Evolutionary conservation across 208 protist genomes (phyloP), one percentile per base, ranked within the genome.

Genomic region (Polymyxa betae): DNA sequence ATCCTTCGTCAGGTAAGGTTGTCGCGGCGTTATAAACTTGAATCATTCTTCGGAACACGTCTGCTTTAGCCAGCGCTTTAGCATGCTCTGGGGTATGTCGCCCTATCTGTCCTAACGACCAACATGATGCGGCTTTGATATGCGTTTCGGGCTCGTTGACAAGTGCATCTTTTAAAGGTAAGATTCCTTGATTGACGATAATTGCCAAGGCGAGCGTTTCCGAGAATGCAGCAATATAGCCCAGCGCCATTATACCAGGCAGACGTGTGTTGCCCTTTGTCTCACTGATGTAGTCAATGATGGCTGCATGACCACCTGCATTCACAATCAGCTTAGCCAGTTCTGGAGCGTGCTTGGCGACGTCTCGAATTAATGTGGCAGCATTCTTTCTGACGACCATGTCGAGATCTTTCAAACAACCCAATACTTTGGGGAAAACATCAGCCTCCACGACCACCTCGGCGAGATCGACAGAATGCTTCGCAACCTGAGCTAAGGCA

Each of bases 361-460:
- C 95, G 92, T 99, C 98, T 32, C 97, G 95, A 89, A 99, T 97
- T 89, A 97, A 97, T 60, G 97, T 99, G 0, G 97, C 97, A 29
- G 98, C 97, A 93, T 98, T 99, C 93, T 98, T 98, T 90, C 97
- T 95, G 64, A 98, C 97, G 88, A 97, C 93, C 88, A 95, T 95
- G 91, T 99, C 98, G 52, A 94, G 92, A 92, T 99, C 98, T 92
- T 97, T 97, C 68, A 99, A 96, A 35, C 93, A 94, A 77, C 45
- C 92, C 90, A 98, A 97, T 64, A 98, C 97, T 90, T 97, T 95
- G 0, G 98, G 98, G 93, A 99, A 99, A 92, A 99, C 98, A 92
- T 98, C 97, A 10, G 96, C 97, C 94, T 99, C 98, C 32, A 99
- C 97, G n/a, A 99, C 97, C 45, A 98, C 93, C 95, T 99, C 98